These are phyloP conservation scores for Talaromyces sp. DNA, from an alignment of 2,329 filamentous ascomycete genomes.

Conservation along the genomic window DNA sequence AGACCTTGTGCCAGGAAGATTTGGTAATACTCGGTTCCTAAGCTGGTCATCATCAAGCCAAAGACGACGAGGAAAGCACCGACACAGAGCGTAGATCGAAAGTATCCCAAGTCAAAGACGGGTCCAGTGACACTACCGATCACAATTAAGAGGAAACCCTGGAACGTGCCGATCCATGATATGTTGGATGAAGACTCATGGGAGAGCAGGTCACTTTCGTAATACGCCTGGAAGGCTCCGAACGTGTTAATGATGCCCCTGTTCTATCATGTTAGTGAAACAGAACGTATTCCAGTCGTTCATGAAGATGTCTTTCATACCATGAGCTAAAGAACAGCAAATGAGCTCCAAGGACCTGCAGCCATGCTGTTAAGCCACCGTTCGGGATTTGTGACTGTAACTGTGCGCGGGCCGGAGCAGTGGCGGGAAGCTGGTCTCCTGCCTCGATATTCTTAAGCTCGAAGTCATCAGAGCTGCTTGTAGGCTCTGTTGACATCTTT, in stretches of 20 bases:
- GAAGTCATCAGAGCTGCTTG: not conserved
- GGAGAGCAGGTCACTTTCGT: constrained; percentile 35
- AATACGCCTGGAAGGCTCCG: constrained; percentile 48
- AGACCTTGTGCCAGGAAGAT: not conserved
- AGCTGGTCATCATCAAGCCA: constrained; percentile 16
- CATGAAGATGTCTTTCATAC: no score
- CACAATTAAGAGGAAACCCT: constrained; percentile 45
- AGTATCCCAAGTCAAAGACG: constrained; percentile 45
- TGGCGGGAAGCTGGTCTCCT: not conserved
- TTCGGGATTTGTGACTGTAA: no score
- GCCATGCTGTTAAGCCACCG: constrained; percentile 28
- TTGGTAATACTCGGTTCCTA: constrained; percentile 17
- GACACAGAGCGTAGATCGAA: constrained; percentile 35
- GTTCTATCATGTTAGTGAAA: no score
- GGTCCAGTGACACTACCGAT: constrained; percentile 47
- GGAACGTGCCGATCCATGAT: constrained; percentile 46
- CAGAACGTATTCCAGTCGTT: no score
- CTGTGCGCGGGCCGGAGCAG: no score
- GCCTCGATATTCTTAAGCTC: not conserved
- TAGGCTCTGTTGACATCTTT: not conserved
- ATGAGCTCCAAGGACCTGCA: constrained; percentile 26
- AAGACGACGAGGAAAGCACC: constrained; percentile 38
- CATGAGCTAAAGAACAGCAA: constrained; percentile 26
- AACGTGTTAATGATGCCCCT: constrained; percentile 43
- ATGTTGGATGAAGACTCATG: constrained; percentile 38